Evolutionary conservation across 2,329 filamentous ascomycete species (phyloP).

Genomic region (Sarocladiaceae sp.): DNA sequence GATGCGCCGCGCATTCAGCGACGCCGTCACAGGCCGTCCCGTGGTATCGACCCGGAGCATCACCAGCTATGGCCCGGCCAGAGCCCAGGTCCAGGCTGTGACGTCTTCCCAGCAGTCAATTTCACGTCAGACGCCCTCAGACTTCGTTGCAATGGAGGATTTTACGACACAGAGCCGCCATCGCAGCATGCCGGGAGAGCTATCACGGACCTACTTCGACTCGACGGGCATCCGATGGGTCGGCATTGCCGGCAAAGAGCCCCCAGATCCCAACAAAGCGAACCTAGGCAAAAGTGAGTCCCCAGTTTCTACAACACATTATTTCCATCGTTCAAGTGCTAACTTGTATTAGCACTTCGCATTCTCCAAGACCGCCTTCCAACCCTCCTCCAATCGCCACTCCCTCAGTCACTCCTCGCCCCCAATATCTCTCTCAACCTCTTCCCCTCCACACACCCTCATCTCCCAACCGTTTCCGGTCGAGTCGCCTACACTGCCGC

Average conservation of each 20-base stretch:
- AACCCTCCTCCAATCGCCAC: slow-evolving; percentile 57
- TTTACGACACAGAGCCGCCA: slow-evolving; percentile 8
- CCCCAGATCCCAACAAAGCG: slow-evolving; percentile 49
- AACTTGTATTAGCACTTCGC: slow-evolving; percentile 44
- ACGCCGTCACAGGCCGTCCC: not conserved
- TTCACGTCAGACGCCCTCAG: slow-evolving; percentile 5
- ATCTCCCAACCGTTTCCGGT: slow-evolving; percentile 87
- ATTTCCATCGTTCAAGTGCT: not conserved
- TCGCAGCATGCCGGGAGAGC: slow-evolving; percentile 3
- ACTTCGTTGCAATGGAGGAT: too few relatives aligned
- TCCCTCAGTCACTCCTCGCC: slow-evolving; percentile 70
- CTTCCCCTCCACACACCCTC: slow-evolving; percentile 72
- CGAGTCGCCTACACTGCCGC: slow-evolving; percentile 87
- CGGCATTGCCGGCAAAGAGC: slow-evolving; percentile 24
- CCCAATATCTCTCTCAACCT: slow-evolving; percentile 66
- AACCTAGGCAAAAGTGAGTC: slow-evolving; percentile 57
- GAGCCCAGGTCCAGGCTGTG: slow-evolving; percentile 22
- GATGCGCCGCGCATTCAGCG: slow-evolving; percentile 6
- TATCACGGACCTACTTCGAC: slow-evolving; percentile 25
- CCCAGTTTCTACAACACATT: not conserved
- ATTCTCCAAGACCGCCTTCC: slow-evolving; percentile 62
- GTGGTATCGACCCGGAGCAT: slow-evolving; percentile 13
- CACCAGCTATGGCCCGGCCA: slow-evolving; percentile 23
- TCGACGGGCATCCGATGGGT: slow-evolving; percentile 23
- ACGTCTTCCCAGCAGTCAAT: slow-evolving; percentile 11